Evolutionary conservation across 257 asterid genomes (phyloP), one percentile per base, ranked within the genome.

Genomic region (Forsythia viridissima): DNA sequence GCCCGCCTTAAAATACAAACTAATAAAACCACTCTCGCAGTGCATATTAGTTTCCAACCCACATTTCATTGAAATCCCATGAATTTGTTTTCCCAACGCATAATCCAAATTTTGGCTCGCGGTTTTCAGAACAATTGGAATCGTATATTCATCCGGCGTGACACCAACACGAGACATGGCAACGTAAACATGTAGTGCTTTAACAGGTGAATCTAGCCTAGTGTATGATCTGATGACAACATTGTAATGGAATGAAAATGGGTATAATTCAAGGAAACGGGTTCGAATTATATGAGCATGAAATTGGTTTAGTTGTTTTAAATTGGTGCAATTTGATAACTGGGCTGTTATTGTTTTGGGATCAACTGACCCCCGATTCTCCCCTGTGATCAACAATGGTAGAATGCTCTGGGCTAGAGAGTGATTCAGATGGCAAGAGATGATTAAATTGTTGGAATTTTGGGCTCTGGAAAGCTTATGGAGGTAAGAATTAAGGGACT

Each of bases 11-110:
- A 83, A 85, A 11, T 92, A 93, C 61, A 82, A 41, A n/a, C 92
- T 87, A 2, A 95, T 91, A 66, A 93, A 87, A 24, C 97, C 96
- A 82, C 97, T 95, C 85, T 90, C 94, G 75, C 91, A 89, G 76
- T 91, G 92, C 91, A 88, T 79, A 79, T 93, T 87, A 30, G 73
- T 66, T 12, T 86, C 92, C 30, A 93, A 74, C 10, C 90, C 94
- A 68, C 21, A 57, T 83, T 91, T 92, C 34, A 89, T 9, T 15
- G 92, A 86, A 63, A 87, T 12, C 66, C 81, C 90, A 74, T 95
- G 96, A 38, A 88, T 73, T 81, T 90, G 93, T 70, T 84, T 78
- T 24, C 81, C 86, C 13, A 93, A 59, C 0, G 63, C 61, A 15
- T 44, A 20, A n/a, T 89, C 88, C 70, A 82, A 52, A 71, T 63